These are phyloP conservation scores for Parasarocladium wereldwijsianum DNA, from an alignment of 2,329 filamentous ascomycete species.

Conservation along the genomic window DNA sequence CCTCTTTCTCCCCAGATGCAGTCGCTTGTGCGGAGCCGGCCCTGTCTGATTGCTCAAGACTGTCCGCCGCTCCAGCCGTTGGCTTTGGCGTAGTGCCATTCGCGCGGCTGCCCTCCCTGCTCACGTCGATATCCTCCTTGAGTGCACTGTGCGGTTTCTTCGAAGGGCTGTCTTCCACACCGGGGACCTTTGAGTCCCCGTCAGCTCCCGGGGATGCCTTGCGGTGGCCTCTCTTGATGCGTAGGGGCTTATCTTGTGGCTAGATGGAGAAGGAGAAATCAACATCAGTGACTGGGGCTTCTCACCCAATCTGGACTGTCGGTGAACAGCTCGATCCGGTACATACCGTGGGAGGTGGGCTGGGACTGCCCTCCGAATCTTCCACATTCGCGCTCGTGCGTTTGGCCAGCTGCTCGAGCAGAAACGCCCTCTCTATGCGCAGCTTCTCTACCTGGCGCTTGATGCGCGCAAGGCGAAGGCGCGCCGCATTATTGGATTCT, in stretches of 20 bases:
- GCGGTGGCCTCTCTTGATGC: conserved; percentile 58
- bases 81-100: conserved; percentile 28
- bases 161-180: conserved; percentile 19
- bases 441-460: conserved; percentile 82
- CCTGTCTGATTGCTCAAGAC: conserved; percentile 5
- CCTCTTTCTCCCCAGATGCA: too few species aligned
- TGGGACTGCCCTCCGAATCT: conserved; percentile 66
- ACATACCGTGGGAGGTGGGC: conserved; percentile 63
- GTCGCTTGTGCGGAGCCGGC: too few species aligned
- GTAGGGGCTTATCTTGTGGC: conserved; percentile 66
- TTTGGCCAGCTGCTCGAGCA: conserved; percentile 58
- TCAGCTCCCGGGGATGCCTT: conserved; percentile 37
- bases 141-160: conserved; percentile 26
- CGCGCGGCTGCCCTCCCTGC: conserved; percentile 14
- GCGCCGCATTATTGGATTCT: conserved; percentile 73
- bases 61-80: conserved; percentile 19
- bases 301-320: neutral
- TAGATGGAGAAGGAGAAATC: too few species aligned
- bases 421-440: conserved; percentile 68
- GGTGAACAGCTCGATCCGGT: neutral
- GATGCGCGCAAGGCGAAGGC: conserved; percentile 63
- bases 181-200: conserved; percentile 24
- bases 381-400: conserved; percentile 62
- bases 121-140: conserved; percentile 11
- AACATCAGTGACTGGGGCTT: too few species aligned